Evolutionary conservation across 768 basidiomycete species (phyloP), one percentile per base, ranked within the genome.

Genomic region (Pilatotrama ljubarskyi): DNA sequence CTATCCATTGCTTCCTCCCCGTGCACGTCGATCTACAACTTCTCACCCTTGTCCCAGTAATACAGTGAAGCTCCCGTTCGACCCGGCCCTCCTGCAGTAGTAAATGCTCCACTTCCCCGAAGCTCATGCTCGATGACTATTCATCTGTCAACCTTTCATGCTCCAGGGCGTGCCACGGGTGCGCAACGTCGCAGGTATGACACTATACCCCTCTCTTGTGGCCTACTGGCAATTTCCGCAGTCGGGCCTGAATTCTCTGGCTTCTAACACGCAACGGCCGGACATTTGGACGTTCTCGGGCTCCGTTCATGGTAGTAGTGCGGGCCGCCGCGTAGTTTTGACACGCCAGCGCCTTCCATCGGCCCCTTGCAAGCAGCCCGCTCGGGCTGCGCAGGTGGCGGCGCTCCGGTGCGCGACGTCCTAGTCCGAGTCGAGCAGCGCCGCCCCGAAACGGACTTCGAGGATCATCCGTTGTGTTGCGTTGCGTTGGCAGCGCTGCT

Each of bases 261-360:
- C 29, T 32, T 47, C 18, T 14, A 50, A n/a, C 55, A 47, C 55
- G 47, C 47, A 57, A 41, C 26, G 49, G 35, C 26, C 7, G n/a
- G 47, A 49, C 55, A 26, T 37, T 14, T 20, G 5, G 55, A 57
- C 55, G 47, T 50, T 57, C 38, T 49, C 55, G 38, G 55, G 55
- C 40, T 50, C 55, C 55, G 24, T 35, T 17, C 47, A 50, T 26
- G 55, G 55, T 29, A 22, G 10, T 14, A 2, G 47, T 35, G n/a
- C 47, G 55, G 48, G 37, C 2, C 55, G 25, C 47, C 38, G 25
- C 22, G 26, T 25, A n/a, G 37, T n/a, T 14, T n/a, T 25, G 25
- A 41, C 38, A 38, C 38, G 17, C 36, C 9, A n/a, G 46, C 37
- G 55, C 55, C 55, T 41, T 25, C 22, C 35, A 24, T 56, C 47